Conservation (phyloP, 2,329 filamentous ascomycete species). For the Escovopsis sp. region DNA sequence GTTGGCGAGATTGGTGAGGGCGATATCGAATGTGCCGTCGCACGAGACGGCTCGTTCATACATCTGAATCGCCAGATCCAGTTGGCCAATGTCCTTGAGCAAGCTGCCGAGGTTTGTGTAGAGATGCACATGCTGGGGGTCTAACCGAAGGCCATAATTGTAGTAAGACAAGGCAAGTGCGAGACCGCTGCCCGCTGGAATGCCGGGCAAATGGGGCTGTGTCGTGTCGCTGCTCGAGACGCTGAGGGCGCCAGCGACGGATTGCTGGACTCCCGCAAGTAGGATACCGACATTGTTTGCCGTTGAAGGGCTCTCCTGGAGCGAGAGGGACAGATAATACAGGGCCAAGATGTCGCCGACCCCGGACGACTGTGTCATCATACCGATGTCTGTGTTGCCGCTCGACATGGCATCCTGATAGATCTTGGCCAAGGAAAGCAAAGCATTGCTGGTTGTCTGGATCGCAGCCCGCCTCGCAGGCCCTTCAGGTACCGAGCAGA, state of each 20-base stretch:
- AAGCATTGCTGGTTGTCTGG: conserved; percentile 87
- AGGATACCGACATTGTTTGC: conserved; percentile 97
- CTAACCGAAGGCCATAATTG: conserved; percentile 79
- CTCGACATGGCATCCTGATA: conserved; percentile 92
- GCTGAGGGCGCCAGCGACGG: conserved; percentile 17
- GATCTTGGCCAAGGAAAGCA: conserved; percentile 91
- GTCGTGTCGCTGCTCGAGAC: conserved; percentile 5
- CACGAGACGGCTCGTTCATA: conserved; percentile 89
- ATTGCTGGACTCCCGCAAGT: conserved; percentile 82
- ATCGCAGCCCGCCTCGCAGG: conserved; percentile 64
- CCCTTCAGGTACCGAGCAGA: conserved; percentile 56
- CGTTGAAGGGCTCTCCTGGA: conserved; percentile 92
- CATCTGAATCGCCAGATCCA: conserved; percentile 87
- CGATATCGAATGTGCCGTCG: conserved; percentile 92
- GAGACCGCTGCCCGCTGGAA: conserved; percentile 73
- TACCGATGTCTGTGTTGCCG: conserved; percentile 38
- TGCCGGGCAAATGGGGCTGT: conserved; percentile 51
- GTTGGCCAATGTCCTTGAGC: conserved; percentile 88
- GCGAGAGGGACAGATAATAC: conserved; percentile 86
- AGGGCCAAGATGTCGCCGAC: conserved; percentile 87
- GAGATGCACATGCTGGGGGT: conserved; percentile 81
- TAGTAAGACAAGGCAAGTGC: conserved; percentile 86
- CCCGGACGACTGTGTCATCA: conserved; percentile 51
- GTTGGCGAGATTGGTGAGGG: conserved; percentile 89
- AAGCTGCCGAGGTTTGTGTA: conserved; percentile 94